Conservation (phyloP, 2,329 filamentous ascomycete species). For the Talaromyces pinophilus region DNA sequence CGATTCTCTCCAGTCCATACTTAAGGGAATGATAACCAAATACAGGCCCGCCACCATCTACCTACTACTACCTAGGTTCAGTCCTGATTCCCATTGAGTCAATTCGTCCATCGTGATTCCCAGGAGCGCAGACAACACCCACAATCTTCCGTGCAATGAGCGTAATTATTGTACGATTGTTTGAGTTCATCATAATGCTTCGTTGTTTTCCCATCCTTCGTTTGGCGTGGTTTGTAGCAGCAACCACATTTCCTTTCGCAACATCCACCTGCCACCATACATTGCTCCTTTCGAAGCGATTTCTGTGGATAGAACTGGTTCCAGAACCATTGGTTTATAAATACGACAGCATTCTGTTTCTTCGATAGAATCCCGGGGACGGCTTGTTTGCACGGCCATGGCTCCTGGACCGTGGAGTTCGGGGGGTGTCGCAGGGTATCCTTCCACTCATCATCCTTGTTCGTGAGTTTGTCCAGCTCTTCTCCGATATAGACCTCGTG, state of each 20-base stretch:
- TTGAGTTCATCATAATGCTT: neutral
- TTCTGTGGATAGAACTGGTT: neutral
- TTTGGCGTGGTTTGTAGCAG: neutral
- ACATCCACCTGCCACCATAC: neutral
- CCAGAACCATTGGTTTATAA: neutral
- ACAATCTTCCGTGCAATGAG: constrained; percentile 3
- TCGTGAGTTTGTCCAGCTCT: neutral
- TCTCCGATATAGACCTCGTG: constrained; percentile 2
- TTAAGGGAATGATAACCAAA: too few relatives aligned
- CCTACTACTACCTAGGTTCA: neutral
- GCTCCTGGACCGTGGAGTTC: neutral
- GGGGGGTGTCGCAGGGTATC: neutral
- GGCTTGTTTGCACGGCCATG: neutral
- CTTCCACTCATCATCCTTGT: neutral
- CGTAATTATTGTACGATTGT: neutral
- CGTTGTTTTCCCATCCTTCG: neutral
- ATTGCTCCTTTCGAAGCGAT: neutral
- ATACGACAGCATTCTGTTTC: neutral
- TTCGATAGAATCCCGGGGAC: neutral
- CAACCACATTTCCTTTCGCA: neutral
- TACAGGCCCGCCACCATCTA: neutral
- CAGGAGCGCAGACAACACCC: constrained; percentile 1
- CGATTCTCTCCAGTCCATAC: too few relatives aligned
- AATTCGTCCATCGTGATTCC: neutral
- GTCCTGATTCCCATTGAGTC: neutral